Base-by-base conservation (phyloP, 2,329 filamentous ascomycete species). In the Talaromyces pinophilus region DNA sequence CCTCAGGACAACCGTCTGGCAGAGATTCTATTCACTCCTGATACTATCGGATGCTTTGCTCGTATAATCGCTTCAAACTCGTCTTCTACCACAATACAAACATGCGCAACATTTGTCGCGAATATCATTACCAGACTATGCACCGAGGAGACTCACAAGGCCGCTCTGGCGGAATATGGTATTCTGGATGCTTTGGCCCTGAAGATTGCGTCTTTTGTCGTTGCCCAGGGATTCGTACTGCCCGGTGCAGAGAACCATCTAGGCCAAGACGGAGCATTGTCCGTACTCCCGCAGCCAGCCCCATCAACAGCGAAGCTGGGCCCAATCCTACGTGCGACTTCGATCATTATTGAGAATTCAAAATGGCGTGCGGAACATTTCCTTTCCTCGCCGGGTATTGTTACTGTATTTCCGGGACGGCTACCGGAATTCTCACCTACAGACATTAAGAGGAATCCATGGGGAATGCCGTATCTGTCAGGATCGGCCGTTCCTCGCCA, bases 181-280 rank as follows among this genome's bases (percentile, higher is more conserved):
- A 84, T 96, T 30, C 82, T 98, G 40, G 92, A 97, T 78, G 86
- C 90, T 13, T 83, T 98, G 33, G 90, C 92, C 30, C 85, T 87
- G 5, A 89, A 89, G 70, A 80, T 98, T 66, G 92, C 87, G 62
- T 88, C 85, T 65, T 90, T 91, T 73, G 86, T 90, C 50, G 87
- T 91, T 1, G 82, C 86, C 5, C 84, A 88, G 68, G 90, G 90
- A 10, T 85, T 89, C 68, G 88, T 92, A n/a, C 77, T 91, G 42
- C 89, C 90, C 0, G 85, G 85, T 2, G 86, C 88, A 4, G 87
- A 89, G 63, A 74, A 82, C 1, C 75, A 84, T 54, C 82, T 86
- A 35, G 79, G 81, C n/a, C 79, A 81, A 35, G 84, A 88, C 64
- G 85, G 85, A 7, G 74, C 88, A 40, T 77, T 82, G 62, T 83